Conservation (phyloP, 768 basidiomycete species). For the Naganishia antarctica region DNA sequence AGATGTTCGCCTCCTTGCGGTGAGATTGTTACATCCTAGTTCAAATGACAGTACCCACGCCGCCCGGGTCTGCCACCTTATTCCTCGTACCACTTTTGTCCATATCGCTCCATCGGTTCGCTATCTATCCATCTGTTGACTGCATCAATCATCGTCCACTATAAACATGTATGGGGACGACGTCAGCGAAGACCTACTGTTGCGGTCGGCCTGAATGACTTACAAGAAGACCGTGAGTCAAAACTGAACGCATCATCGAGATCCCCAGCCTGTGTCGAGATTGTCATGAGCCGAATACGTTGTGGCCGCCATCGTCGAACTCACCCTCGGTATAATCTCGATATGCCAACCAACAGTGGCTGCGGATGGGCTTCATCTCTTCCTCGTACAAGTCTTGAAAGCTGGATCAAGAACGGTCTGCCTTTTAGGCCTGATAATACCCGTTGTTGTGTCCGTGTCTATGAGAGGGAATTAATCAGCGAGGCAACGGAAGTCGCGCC, state of each 20-base stretch:
- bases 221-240: constrained; percentile 76
- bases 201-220: background rate
- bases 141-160: constrained; percentile 81
- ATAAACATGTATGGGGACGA: background rate
- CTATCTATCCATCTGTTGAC: constrained; percentile 48
- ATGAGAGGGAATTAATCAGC: background rate
- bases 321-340: constrained; percentile 86
- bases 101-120: constrained; percentile 37
- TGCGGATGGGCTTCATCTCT: constrained; percentile 69
- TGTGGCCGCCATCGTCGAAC: too few species aligned
- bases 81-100: constrained; percentile 5
- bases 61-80: too few species aligned
- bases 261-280: constrained; percentile 53
- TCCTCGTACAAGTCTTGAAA: constrained; percentile 74
- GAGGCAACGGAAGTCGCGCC: background rate
- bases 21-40: too few species aligned
- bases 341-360: constrained; percentile 64
- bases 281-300: background rate
- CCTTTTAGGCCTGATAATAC: constrained; percentile 72
- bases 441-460: constrained; percentile 94
- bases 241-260: constrained; percentile 83
- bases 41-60: too few species aligned
- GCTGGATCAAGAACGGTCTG: constrained; percentile 67
- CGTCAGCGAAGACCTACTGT: background rate
- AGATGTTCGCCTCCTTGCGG: too few species aligned